Conservation (phyloP, 495 filamentous ascomycete species). For the Xylaria scruposa region DNA sequence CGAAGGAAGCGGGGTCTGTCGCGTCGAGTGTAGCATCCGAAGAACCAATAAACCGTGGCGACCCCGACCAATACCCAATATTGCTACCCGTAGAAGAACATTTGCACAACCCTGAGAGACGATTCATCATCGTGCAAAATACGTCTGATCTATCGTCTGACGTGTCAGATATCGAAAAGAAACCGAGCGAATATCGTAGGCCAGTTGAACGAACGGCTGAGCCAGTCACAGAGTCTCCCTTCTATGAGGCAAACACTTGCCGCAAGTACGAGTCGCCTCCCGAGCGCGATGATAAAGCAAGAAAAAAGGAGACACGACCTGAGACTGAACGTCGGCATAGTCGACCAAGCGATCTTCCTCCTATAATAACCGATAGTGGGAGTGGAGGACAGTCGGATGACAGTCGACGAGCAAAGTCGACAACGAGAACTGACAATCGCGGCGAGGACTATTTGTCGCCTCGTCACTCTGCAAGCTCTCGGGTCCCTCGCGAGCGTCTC, state of each 20-base stretch:
- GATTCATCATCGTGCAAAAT: conserved; percentile 51
- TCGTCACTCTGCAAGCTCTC: conserved; percentile 29
- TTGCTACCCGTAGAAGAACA: conserved; percentile 43
- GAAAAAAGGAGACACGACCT: conserved; percentile 30
- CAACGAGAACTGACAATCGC: conserved; percentile 38
- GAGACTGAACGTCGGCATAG: conserved; percentile 33
- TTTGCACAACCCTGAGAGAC: conserved; percentile 55
- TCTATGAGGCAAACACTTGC: conserved; percentile 52
- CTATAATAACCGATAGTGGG: conserved; percentile 36
- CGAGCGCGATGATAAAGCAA: conserved; percentile 33
- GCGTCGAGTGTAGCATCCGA: conserved; percentile 40
- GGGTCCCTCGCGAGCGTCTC: conserved; percentile 26
- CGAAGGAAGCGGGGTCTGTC: conserved; percentile 48
- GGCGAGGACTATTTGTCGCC: conserved; percentile 44
- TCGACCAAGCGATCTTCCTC: conserved; percentile 37
- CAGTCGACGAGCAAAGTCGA: conserved; percentile 35
- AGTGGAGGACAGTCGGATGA: conserved; percentile 26
- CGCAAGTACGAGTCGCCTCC: conserved; percentile 43
- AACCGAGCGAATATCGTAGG: conserved; percentile 26
- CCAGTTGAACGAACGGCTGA: conserved; percentile 32
- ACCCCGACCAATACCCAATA: conserved; percentile 52
- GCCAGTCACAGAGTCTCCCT: conserved; percentile 27
- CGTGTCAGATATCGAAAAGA: conserved; percentile 23
- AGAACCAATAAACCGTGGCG: conserved; percentile 50
- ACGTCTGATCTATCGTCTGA: conserved; percentile 38